These are phyloP conservation scores for Citrullus colocynthis DNA, from an alignment of 306 rosid species.

Conservation along the genomic window DNA sequence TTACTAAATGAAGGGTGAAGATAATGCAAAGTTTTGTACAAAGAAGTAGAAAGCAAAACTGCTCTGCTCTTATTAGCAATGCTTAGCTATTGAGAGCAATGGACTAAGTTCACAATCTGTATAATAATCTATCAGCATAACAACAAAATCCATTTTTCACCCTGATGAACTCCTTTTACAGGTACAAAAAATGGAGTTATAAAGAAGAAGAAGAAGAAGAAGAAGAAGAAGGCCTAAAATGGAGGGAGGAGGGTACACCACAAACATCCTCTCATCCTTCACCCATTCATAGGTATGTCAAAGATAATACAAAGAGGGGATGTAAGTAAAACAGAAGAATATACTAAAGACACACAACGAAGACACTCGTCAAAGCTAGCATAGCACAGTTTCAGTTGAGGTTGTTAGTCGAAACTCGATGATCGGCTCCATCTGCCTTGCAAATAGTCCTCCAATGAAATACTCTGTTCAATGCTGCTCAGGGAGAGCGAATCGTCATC, in stretches of 20 bases:
- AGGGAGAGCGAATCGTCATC: slow-evolving; percentile 88
- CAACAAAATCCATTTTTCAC: slow-evolving; percentile 22
- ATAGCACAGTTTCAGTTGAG: slow-evolving; percentile 3
- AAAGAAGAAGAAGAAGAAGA: neutral
- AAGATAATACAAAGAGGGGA: neutral
- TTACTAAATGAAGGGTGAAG: neutral
- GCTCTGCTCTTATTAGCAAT: neutral
- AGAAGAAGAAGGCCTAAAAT: slow-evolving; percentile 16
- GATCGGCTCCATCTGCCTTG: slow-evolving; percentile 87
- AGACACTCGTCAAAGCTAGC: neutral
- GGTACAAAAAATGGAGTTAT: neutral
- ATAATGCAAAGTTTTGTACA: neutral
- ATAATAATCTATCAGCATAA: neutral
- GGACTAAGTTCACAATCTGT: neutral
- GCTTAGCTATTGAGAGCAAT: neutral
- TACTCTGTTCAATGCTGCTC: slow-evolving; percentile 64
- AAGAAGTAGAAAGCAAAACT: neutral
- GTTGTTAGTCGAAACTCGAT: slow-evolving; percentile 79
- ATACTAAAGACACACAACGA: slow-evolving; percentile 25
- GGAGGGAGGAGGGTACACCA: slow-evolving; percentile 86
- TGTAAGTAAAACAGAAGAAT: slow-evolving; percentile 16
- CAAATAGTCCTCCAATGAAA: slow-evolving; percentile 74
- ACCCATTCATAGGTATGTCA: slow-evolving; percentile 27
- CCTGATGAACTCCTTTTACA: neutral
- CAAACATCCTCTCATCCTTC: slow-evolving; percentile 92